Evolutionary conservation across 768 basidiomycete genomes (phyloP), one percentile per base, ranked within the genome.

Genomic region (Kwoniella botswanensis): DNA sequence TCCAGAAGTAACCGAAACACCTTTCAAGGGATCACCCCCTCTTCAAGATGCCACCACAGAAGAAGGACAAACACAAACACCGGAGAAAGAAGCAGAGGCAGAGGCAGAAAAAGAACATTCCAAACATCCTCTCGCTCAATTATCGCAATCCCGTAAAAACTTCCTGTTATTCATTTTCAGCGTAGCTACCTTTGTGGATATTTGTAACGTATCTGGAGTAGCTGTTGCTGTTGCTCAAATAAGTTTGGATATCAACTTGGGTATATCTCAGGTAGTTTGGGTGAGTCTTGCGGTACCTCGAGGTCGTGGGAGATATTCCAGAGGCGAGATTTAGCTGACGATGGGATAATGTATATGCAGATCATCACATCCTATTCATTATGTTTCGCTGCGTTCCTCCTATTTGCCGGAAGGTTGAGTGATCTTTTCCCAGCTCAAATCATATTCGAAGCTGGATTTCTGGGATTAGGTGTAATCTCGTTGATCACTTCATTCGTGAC

Each of bases 401-500:
- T 82, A 18, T 80, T 81, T 67, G 74, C 76, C 7, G 81, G 81
- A 35, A 69, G 82, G 26, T 67, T 82, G 0, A 52, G 77, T 12
- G 82, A 82, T 53, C 63, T 82, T 18, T 82, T 76, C 75, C 78
- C 78, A 1, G 78, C 82, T 57, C 71, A 86, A 78, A 81, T 71
- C 50, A 79, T 83, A 44, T 88, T 88, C 74, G 71, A 86, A 35
- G 65, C 68, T 0, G 88, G 89, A 2, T 76, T 86, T 26, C 18
- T 76, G 15, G 70, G 68, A 2, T 79, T 89, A 15, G 87, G 87
- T 1, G 52, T 86, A 42, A 77, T 87, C 22, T 85, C 86, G 4
- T 71, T 88, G 11, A 82, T 83, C 21, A 83, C 82, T 21, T 87
- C 87, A 29, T 89, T 89, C 68, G 81, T 78, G 64, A 80, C 76